A percentile compares a stretch with the other conserved stretches of the same genome.
phyloP scores from a whole-genome alignment of 495 filamentous ascomycete species.

The Zalerion maritima region DNA sequence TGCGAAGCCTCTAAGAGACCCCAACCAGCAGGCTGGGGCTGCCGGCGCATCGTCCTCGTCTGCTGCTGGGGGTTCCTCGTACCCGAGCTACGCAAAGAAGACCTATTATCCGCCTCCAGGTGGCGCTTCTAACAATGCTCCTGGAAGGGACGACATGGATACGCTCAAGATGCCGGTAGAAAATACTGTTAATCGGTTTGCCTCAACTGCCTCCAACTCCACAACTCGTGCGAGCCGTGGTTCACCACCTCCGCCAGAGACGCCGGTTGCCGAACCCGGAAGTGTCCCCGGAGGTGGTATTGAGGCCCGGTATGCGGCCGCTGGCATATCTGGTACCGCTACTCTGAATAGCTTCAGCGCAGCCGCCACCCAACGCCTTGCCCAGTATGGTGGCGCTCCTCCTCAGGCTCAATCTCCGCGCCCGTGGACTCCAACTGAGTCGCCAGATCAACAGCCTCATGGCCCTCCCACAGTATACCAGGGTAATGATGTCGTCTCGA shows the following conservation, averaged over 20 bases:
- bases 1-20: slow-evolving; percentile 33
- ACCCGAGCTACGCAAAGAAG: slow-evolving; percentile 33
- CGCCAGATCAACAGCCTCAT: slow-evolving; percentile 75
- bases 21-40: slow-evolving; percentile 13
- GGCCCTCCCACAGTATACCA: slow-evolving; percentile 91
- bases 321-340: slow-evolving; percentile 71
- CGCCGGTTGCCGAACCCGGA: slow-evolving; percentile 64
- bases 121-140: slow-evolving; percentile 16
- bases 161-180: slow-evolving; percentile 19
- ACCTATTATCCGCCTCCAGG: slow-evolving; percentile 33
- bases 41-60: slow-evolving; percentile 22
- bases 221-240: slow-evolving; percentile 86
- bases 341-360: slow-evolving; percentile 66
- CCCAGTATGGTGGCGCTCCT: slow-evolving; percentile 48
- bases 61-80: slow-evolving; percentile 20
- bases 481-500: slow-evolving; percentile 44
- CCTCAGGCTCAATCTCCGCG: slow-evolving; percentile 40
- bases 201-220: slow-evolving; percentile 78
- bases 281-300: slow-evolving; percentile 62
- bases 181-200: slow-evolving; percentile 57
- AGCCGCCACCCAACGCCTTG: slow-evolving; percentile 61
- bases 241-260: slow-evolving; percentile 90
- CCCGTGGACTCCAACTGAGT: slow-evolving; percentile 93
- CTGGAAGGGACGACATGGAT: slow-evolving; percentile 10
- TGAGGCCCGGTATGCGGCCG: slow-evolving; percentile 76